Evolutionary conservation across 495 filamentous ascomycete genomes (phyloP).

Genomic region (Aspergillus coremiiformis): DNA sequence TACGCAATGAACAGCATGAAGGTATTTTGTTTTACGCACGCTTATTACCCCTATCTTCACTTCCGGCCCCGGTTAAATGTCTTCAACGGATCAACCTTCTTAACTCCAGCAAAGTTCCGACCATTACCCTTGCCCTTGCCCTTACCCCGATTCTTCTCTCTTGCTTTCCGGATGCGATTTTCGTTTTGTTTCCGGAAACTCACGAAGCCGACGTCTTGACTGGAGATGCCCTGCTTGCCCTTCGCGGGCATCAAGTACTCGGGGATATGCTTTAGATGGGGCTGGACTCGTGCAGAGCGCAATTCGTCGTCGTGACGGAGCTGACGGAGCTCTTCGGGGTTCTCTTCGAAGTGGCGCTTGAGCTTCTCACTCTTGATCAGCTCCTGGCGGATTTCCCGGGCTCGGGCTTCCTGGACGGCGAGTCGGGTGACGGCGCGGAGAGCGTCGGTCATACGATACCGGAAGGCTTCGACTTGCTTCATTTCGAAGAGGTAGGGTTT

Average conservation of each 20-base stretch:
- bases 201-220: slow-evolving; percentile 62
- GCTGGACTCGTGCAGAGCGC: slow-evolving; percentile 67
- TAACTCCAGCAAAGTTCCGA: slow-evolving; percentile 38
- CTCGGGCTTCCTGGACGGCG: slow-evolving; percentile 82
- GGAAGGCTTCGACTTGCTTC: slow-evolving; percentile 83
- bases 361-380: slow-evolving; percentile 87
- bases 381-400: slow-evolving; percentile 79
- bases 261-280: slow-evolving; percentile 90
- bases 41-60: slow-evolving; percentile 7
- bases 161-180: slow-evolving; percentile 67
- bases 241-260: slow-evolving; percentile 85
- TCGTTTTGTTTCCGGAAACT: slow-evolving; percentile 65
- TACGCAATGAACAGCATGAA: neutral
- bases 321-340: slow-evolving; percentile 78
- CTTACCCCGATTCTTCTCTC: slow-evolving; percentile 50
- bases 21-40: neutral
- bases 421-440: slow-evolving; percentile 72
- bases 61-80: slow-evolving; percentile 59
- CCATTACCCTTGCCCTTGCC: slow-evolving; percentile 47
- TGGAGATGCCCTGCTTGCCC: slow-evolving; percentile 58
- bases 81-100: slow-evolving; percentile 78
- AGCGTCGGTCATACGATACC: slow-evolving; percentile 90
- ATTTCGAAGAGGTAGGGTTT: slow-evolving; percentile 92
- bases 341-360: slow-evolving; percentile 94
- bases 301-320: slow-evolving; percentile 87